Percentiles rank a stretch among this genome's conserved stretches.
These are phyloP conservation scores for Aspergillus luchuensis DNA, from an alignment of 2,329 filamentous ascomycete genomes.

Conservation along the genomic window DNA sequence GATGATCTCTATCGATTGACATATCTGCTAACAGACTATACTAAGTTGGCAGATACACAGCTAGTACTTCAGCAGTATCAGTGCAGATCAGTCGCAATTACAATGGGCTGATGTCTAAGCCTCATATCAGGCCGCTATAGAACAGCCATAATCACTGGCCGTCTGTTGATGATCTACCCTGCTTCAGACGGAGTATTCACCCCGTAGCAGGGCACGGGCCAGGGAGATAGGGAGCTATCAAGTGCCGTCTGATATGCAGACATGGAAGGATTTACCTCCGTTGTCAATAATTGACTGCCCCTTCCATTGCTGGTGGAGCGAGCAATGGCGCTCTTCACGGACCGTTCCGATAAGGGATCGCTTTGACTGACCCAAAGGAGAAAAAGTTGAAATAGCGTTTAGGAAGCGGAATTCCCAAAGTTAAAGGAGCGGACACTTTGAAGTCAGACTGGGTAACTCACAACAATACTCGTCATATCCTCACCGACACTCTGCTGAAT, in stretches of 20 bases:
- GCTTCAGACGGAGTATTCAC: background rate
- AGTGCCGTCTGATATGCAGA: background rate
- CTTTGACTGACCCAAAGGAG: background rate
- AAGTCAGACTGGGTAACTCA: background rate
- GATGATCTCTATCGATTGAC: too few relatives aligned
- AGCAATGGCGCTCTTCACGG: conserved; percentile 3
- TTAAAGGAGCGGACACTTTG: background rate
- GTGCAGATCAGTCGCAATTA: too few relatives aligned
- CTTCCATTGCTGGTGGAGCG: background rate
- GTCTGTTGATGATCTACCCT: background rate
- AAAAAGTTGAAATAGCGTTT: background rate
- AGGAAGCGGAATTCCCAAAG: background rate
- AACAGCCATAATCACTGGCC: background rate
- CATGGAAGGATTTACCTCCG: background rate
- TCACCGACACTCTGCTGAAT: conserved; percentile 9
- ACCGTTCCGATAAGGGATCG: conserved; percentile 4
- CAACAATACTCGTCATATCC: conserved; percentile 4
- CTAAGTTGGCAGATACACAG: too few relatives aligned
- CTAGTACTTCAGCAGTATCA: too few relatives aligned
- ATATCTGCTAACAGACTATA: too few relatives aligned
- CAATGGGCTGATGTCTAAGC: too few relatives aligned
- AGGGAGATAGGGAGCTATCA: conserved; percentile 1
- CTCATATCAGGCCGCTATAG: too few relatives aligned
- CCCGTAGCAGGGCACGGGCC: background rate
- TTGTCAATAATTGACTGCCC: conserved; percentile 2